These are phyloP conservation scores for Trypanosoma lewisi DNA, from an alignment of 208 protist genomes.

Conservation along the genomic window DNA sequence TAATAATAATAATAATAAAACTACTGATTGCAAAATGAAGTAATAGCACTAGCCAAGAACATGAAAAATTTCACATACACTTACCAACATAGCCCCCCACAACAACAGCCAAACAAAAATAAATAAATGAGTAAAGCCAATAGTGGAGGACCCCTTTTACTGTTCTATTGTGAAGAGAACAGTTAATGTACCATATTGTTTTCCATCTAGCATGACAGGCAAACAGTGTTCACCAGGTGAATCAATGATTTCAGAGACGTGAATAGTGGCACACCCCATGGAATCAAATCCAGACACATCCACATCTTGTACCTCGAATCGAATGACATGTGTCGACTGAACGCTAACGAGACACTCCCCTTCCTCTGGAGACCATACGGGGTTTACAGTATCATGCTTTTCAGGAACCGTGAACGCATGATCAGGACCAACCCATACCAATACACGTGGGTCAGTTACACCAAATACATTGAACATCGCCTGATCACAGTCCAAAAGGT, in stretches of 20 bases:
- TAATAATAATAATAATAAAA: no score
- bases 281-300: constrained; percentile 32
- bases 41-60: no score
- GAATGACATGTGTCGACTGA: constrained; percentile 26
- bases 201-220: constrained; percentile 36
- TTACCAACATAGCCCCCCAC: no score
- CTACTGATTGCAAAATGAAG: no score
- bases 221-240: constrained; percentile 28
- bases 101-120: background rate
- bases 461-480: constrained; percentile 39
- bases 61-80: no score
- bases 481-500: constrained; percentile 30
- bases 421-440: constrained; percentile 42
- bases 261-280: constrained; percentile 33
- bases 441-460: constrained; percentile 45
- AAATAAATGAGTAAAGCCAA: background rate
- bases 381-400: constrained; percentile 28
- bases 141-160: no score
- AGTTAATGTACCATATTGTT: constrained; percentile 35
- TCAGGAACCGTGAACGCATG: constrained; percentile 40
- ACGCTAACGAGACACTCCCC: constrained; percentile 27
- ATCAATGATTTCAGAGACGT: constrained; percentile 25
- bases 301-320: constrained; percentile 58
- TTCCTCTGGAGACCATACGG: constrained; percentile 44
- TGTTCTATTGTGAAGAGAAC: constrained; percentile 31